Evolutionary conservation across 78 protist species (phyloP), one percentile per base, ranked within the genome.

Genomic region (Cyanophora paradoxa): DNA sequence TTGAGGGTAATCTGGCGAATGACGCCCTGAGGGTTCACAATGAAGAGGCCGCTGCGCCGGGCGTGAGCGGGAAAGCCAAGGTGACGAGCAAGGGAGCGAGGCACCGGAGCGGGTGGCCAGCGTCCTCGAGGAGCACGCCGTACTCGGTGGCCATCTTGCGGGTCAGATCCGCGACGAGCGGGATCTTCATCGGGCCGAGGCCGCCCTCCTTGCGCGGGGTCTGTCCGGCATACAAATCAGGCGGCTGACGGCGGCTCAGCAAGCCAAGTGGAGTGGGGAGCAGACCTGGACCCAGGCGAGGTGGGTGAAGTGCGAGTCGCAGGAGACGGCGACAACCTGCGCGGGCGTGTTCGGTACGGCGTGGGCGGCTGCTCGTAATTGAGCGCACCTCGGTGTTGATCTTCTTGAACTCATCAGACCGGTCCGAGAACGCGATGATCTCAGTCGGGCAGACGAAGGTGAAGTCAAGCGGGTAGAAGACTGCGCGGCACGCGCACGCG

Each of bases 391-490:
- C 90, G 44, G 78, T 30, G 58, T 79, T 79, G 39, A 74, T 39
- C 63, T 39, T 61, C 34, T 58, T 40, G 89, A 94, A 94, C 84
- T 94, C 94, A 50, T 80, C 85, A 26, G 41, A 82, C 14, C 88
- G 76, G 61, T 91, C 93, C 30, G 72, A 50, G 86, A 90, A 92
- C 7, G 97, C 94, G 59, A 82, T 78, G 75, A 94, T 92, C 83
- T 94, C 97, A 33, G 97, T 94, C 63, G 97, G 97, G 83, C 97
- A 93, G 48, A 90, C 88, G 30, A 91, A 91, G 36, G 91, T 87
- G 87, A 80, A 80, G 82, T 83, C 86, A 17, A 74, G 76, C 26
- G 84, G 87, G 44, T 86, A 82, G 82, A 78, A 80, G 71, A 83
- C n/a, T n/a, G n/a, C n/a, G n/a, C n/a, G n/a, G n/a, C n/a, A n/a